Evolutionary conservation across 305 asterid species (phyloP), one percentile per base, ranked within the genome.

Genomic region (Caryopteris hybrid): DNA sequence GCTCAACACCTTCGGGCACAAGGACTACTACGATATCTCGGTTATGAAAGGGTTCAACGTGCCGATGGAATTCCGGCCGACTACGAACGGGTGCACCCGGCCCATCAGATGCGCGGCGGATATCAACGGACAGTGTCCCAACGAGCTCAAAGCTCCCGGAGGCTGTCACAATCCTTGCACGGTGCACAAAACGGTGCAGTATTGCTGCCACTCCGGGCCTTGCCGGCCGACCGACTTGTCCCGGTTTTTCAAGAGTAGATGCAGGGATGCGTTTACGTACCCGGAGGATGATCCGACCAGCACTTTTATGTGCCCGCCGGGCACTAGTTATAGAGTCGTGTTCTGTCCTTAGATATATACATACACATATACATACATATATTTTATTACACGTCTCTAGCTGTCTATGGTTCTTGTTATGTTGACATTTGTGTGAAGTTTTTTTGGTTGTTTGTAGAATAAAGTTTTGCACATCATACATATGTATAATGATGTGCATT

Each of bases 201-300:
- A 79, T 33, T 84, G 86, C 73, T 83, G 88, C 74, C 80, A 74
- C 58, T 23, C 52, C 0, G 86, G 86, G 11, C 17, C 52, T 16
- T 84, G 86, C 74, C 43, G 74, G 27, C 84, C 89, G 12, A 79
- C 89, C 16, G 12, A 79, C 16, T 13, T 81, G 48, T 84, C 89
- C 0, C 68, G 80, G 61, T 84, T 81, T 17, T 84, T 84, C 50
- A 81, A 83, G 80, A 5, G 3, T 3, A 67, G 85, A 66, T 83
- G 88, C 47, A 33, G 68, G 6, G 77, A 83, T 27, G 79, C 62
- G 14, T 80, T 75, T 33, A 80, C 85, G 22, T 83, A 63, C 65
- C 88, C 88, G 1, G 75, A 80, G 57, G 88, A 83, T 46, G 88
- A 83, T 3, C 84, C 85, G 11, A 83, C 88, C 33, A 78, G 88